Evolutionary conservation across 202 grass and related monocot species (phyloP).

Genomic region (Elaeis oleifera): DNA sequence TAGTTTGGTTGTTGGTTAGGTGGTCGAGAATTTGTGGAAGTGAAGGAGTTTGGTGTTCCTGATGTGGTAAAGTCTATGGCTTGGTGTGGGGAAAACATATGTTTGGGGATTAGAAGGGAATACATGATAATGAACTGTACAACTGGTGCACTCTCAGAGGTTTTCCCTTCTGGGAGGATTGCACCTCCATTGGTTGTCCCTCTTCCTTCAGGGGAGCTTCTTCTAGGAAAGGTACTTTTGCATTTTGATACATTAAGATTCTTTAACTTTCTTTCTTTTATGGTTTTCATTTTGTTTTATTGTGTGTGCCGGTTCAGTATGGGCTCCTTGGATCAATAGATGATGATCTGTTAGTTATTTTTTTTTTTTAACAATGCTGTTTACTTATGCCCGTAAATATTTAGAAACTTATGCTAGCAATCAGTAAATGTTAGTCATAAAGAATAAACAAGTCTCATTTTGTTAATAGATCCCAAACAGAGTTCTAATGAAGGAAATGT

Average conservation of each 20-base stretch:
- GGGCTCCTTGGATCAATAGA: neutral
- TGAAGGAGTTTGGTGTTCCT: constrained; percentile 90
- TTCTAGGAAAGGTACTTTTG: constrained; percentile 77
- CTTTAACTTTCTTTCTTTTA: neutral
- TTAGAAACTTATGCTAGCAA: no score
- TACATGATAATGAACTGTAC: constrained; percentile 89
- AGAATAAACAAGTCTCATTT: no score
- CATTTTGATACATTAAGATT: neutral
- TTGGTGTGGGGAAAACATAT: constrained; percentile 96
- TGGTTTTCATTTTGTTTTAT: neutral
- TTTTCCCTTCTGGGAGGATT: constrained; percentile 90
- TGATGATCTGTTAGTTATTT: no score
- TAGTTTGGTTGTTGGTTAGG: constrained; percentile 33
- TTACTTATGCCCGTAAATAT: no score
- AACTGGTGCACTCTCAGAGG: constrained; percentile 71
- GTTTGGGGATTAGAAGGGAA: constrained; percentile 75
- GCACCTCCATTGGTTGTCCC: constrained; percentile 80
- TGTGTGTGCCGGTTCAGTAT: neutral
- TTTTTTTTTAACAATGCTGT: no score
- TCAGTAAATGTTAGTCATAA: no score
- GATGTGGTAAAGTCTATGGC: constrained; percentile 84
- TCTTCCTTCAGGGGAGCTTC: constrained; percentile 72
- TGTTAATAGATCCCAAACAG: no score
- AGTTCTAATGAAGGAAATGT: no score
- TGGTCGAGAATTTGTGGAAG: constrained; percentile 84